These are phyloP conservation scores for Aspergillus panamensis DNA, from an alignment of 495 filamentous ascomycete genomes.

Conservation along the genomic window DNA sequence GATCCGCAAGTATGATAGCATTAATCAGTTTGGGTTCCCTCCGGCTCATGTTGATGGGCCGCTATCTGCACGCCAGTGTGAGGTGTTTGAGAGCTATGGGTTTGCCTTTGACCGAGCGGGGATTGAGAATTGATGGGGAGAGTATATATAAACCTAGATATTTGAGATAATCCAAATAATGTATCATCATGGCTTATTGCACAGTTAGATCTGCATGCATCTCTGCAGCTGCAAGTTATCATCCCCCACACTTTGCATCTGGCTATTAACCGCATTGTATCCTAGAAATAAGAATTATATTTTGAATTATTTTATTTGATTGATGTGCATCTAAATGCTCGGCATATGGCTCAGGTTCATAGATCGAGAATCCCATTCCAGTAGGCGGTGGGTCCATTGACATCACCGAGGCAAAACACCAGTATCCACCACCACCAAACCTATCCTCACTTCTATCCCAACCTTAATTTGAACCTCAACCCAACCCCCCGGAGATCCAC, in stretches of 20 bases:
- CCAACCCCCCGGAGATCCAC: too few relatives aligned
- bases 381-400: constrained; percentile 23
- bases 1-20: constrained; percentile 4
- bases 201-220: too few relatives aligned
- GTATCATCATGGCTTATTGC: too few relatives aligned
- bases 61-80: constrained; percentile 20
- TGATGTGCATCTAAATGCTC: not conserved
- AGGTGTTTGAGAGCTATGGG: constrained; percentile 27
- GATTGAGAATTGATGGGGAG: constrained; percentile 20
- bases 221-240: too few relatives aligned
- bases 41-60: constrained; percentile 15
- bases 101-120: constrained; percentile 24
- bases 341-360: not conserved
- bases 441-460: too few relatives aligned
- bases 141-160: not conserved
- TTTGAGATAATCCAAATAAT: too few relatives aligned
- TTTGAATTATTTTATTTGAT: too few relatives aligned
- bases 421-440: too few relatives aligned
- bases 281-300: too few relatives aligned
- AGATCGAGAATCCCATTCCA: not conserved
- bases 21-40: not conserved
- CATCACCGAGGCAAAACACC: constrained; percentile 27
- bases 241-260: too few relatives aligned
- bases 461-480: too few relatives aligned
- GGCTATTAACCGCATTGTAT: too few relatives aligned